These are phyloP conservation scores for Melampsora americana DNA, from an alignment of 1,284 basidiomycete species.

Conservation along the genomic window DNA sequence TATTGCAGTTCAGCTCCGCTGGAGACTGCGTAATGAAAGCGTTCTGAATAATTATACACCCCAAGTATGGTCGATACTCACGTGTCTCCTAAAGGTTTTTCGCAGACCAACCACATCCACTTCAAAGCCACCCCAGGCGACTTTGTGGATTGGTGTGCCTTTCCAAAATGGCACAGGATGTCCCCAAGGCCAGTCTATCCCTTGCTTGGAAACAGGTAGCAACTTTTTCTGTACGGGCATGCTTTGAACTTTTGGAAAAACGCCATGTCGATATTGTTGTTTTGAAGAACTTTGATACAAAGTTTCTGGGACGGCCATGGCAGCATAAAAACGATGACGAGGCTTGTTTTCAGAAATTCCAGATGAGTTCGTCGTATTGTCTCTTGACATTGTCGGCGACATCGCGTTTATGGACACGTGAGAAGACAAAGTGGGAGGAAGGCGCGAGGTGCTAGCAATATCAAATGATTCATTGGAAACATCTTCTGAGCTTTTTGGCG, in stretches of 20 bases:
- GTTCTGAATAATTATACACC: not conserved
- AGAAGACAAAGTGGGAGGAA: slow-evolving; percentile 1
- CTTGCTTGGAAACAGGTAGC: slow-evolving; percentile 44
- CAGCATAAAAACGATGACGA: slow-evolving; percentile 3
- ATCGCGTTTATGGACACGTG: not conserved
- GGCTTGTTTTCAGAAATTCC: slow-evolving; percentile 11
- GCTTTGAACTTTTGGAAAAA: not conserved
- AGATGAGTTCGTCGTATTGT: slow-evolving; percentile 20
- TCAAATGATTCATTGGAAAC: not conserved
- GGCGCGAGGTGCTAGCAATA: not conserved
- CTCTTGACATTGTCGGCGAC: not conserved
- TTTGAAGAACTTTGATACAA: not conserved
- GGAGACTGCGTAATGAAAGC: not conserved
- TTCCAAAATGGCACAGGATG: slow-evolving; percentile 47
- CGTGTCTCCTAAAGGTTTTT: slow-evolving; percentile 44
- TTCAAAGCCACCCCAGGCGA: slow-evolving; percentile 50
- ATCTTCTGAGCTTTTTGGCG: not conserved
- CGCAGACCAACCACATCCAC: slow-evolving; percentile 48
- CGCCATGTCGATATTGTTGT: slow-evolving; percentile 14
- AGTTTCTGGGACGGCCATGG: not conserved
- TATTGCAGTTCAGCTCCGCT: not conserved
- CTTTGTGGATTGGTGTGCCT: slow-evolving; percentile 46
- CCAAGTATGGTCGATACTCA: slow-evolving; percentile 15
- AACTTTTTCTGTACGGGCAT: slow-evolving; percentile 6
- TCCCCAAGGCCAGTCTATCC: slow-evolving; percentile 47